These are phyloP conservation scores for Haematococcus lacustris DNA, from an alignment of 139 green algal species.

Conservation along the genomic window DNA sequence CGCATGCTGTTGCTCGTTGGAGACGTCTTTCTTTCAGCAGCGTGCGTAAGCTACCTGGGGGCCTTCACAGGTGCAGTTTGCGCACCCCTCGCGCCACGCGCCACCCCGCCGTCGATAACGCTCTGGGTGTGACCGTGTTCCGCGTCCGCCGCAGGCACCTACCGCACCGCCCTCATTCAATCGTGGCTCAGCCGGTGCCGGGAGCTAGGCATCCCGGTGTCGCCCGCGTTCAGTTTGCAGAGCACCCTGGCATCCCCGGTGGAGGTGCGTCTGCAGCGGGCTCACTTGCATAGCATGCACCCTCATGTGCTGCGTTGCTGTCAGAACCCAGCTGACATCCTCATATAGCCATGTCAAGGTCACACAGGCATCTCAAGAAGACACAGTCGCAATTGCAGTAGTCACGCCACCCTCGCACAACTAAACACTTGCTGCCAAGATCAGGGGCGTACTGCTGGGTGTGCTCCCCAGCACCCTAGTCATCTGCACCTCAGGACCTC, in stretches of 20 bases:
- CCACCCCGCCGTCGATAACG: too few relatives aligned
- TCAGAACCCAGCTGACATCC: too few relatives aligned
- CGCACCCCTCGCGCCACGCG: too few relatives aligned
- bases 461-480: too few relatives aligned
- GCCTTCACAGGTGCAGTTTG: conserved; percentile 56
- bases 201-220: conserved; percentile 43
- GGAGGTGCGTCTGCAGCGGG: conserved; percentile 39
- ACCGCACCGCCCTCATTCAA: conserved; percentile 34
- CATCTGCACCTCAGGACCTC: too few relatives aligned
- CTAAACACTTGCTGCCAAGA: too few relatives aligned
- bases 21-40: conserved; percentile 70
- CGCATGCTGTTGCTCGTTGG: conserved; percentile 58
- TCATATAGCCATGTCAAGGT: too few relatives aligned
- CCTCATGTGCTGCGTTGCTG: not conserved
- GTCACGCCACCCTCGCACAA: too few relatives aligned
- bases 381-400: too few relatives aligned
- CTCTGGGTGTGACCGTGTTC: too few relatives aligned
- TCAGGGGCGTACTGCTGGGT: too few relatives aligned
- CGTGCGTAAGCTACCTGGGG: conserved; percentile 68
- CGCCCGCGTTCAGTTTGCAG: conserved; percentile 30
- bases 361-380: too few relatives aligned
- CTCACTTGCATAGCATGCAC: not conserved
- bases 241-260: conserved; percentile 43
- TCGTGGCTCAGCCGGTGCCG: conserved; percentile 38
- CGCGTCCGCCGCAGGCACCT: conserved; percentile 32